Percentiles rank a stretch among this genome's conserved stretches.
Conservation (phyloP, 148 eudicot genomes). For the Rhododendron simsii region DNA sequence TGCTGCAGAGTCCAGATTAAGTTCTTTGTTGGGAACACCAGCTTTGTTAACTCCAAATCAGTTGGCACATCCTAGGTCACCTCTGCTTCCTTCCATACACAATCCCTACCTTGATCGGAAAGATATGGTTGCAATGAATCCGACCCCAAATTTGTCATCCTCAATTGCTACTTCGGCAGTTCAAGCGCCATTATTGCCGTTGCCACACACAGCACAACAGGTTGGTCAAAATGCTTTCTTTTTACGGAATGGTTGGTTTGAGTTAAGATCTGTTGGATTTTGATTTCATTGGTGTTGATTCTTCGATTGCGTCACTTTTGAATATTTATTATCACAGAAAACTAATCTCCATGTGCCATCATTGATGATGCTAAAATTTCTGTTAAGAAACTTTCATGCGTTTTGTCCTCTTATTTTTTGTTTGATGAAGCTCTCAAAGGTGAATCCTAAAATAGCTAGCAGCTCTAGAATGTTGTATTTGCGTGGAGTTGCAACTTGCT, state of each 20-base stretch:
- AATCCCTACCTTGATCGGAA: slow-evolving; percentile 11
- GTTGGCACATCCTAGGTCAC: slow-evolving; percentile 22
- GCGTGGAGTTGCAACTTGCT: background rate
- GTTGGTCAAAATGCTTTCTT: slow-evolving; percentile 13
- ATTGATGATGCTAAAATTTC: background rate
- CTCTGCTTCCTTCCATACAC: slow-evolving; percentile 9
- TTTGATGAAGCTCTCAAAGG: background rate
- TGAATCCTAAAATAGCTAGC: background rate
- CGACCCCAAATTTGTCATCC: slow-evolving; percentile 15
- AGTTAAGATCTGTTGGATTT: background rate
- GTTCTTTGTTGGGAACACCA: slow-evolving; percentile 13
- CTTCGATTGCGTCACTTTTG: background rate
- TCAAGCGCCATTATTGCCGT: slow-evolving; percentile 28
- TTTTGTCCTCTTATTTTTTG: background rate
- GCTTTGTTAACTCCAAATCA: slow-evolving; percentile 23
- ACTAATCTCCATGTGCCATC: background rate
- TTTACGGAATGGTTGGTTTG: background rate
- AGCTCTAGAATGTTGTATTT: background rate
- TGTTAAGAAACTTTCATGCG: background rate
- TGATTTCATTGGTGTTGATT: background rate
- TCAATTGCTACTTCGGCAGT: slow-evolving; percentile 11
- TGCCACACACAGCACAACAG: slow-evolving; percentile 25
- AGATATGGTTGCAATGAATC: slow-evolving; percentile 12
- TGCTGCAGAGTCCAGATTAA: slow-evolving; percentile 10
- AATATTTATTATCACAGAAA: background rate